Evolutionary conservation across 2,329 filamentous ascomycete genomes (phyloP), one percentile per base, ranked within the genome.

Genomic region (Colletotrichum sp.): DNA sequence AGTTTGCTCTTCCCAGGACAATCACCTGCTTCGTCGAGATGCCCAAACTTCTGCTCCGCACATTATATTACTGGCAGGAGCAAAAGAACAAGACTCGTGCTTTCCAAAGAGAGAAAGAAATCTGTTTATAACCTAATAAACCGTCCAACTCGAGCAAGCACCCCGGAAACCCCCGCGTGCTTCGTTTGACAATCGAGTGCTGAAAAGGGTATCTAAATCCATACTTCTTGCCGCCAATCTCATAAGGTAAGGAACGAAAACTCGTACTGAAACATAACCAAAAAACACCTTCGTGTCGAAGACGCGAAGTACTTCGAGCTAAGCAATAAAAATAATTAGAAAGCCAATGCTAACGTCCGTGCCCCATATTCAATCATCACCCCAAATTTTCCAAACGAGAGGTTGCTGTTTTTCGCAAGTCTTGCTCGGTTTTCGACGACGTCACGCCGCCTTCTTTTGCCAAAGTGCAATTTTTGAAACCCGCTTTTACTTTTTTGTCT

Each of bases 161-260:
- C 28, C 48, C 36, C 28, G 55, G 25, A 36, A 62, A 62, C 8
- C 48, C 12, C 22, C 34, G 61, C n/a, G 25, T 43, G 61, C 65
- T 67, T 67, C 65, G 65, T 32, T 56, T 67, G 65, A 56, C 65
- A 55, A 56, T 67, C 65, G 65, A 67, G 65, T 56, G 30, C 65
- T 56, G 48, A 67, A 66, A 66, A 58, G 65, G 65, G 65, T 67
- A 67, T 67, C 65, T 67, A 67, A 67, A 36, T 67, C 48, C 55
- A 56, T 56, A 30, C 55, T 22, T 13, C 48, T 27, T 28, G 39
- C 66, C 70, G n/a, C 22, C 66, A 60, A 27, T 27, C 13, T 39
- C 25, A 43, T 73, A 12, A 66, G 15, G 34, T 16, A 25, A 56
- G 34, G 16, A 56, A 56, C 65, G 43, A 64, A 36, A 25, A 43